Evolutionary conservation across 768 basidiomycete species (phyloP).

Genomic region (Cyathus striatus): DNA sequence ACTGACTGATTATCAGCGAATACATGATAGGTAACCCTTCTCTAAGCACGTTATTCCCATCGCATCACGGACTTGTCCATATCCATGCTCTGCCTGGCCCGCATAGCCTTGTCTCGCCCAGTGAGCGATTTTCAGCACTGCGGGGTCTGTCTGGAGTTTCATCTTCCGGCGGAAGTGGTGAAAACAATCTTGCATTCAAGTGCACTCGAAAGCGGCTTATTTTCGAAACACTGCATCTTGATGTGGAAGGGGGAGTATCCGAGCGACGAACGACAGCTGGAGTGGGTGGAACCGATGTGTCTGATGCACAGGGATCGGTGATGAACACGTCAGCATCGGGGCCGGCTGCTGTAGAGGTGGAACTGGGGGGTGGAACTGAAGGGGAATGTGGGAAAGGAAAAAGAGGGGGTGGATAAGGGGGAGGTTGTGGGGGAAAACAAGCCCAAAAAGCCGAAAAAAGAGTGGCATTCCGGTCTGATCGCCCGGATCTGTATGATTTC

Average conservation of each 20-base stretch:
- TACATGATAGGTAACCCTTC: no score
- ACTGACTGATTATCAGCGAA: neutral
- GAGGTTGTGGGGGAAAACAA: neutral
- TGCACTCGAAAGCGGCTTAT: constrained; percentile 83
- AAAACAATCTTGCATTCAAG: constrained; percentile 95
- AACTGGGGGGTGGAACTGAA: no score
- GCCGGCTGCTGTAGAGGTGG: neutral
- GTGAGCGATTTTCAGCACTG: constrained; percentile 78
- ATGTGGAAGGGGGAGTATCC: constrained; percentile 79
- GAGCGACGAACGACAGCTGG: constrained; percentile 68
- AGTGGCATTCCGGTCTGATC: constrained; percentile 64
- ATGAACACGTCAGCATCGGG: no score
- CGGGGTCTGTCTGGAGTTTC: constrained; percentile 68
- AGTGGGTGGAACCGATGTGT: no score
- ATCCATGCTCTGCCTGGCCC: constrained; percentile 74
- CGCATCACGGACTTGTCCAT: constrained; percentile 81
- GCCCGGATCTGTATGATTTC: constrained; percentile 72
- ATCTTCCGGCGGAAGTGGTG: constrained; percentile 63
- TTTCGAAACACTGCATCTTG: constrained; percentile 88
- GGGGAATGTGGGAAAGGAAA: constrained; percentile 7
- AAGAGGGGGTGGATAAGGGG: constrained; percentile 13
- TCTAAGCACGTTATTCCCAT: constrained; percentile 67
- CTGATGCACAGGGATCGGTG: constrained; percentile 25
- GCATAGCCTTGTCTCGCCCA: constrained; percentile 69
- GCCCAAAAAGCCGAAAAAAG: constrained; percentile 57